These are phyloP conservation scores for Amanita exitialis DNA, from an alignment of 768 basidiomycete genomes.

Conservation along the genomic window DNA sequence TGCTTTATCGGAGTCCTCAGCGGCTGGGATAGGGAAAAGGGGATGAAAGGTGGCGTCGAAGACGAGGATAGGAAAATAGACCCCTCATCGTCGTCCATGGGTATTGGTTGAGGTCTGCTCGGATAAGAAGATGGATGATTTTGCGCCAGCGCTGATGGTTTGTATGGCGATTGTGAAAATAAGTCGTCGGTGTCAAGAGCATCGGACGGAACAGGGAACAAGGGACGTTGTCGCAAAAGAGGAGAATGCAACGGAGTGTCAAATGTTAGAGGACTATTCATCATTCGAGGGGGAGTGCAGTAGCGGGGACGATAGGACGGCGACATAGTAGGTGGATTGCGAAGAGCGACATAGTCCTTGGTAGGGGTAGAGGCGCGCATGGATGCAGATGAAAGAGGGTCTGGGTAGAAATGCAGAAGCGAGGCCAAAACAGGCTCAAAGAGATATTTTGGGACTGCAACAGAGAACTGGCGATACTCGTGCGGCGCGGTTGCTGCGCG, in stretches of 20 bases:
- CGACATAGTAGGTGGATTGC: constrained; percentile 21
- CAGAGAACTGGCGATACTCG: constrained; percentile 2
- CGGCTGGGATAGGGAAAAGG: constrained; percentile 34
- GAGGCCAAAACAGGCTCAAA: constrained; percentile 12
- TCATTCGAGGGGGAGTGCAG: constrained; percentile 24
- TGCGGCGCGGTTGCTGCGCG: neutral
- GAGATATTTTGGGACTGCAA: constrained; percentile 4
- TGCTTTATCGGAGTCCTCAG: constrained; percentile 56
- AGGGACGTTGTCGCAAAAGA: constrained; percentile 38
- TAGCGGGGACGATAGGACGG: constrained; percentile 25
- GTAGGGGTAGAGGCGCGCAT: constrained; percentile 38
- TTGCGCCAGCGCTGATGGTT: constrained; percentile 23
- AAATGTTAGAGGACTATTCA: constrained; percentile 23
- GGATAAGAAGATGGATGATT: neutral
- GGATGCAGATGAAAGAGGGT: constrained; percentile 15
- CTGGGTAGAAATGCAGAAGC: constrained; percentile 14
- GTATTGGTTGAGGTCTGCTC: constrained; percentile 19
- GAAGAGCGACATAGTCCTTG: constrained; percentile 24
- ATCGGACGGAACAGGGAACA: constrained; percentile 21
- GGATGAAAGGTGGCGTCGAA: constrained; percentile 28
- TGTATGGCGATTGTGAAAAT: constrained; percentile 45
- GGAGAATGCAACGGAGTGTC: constrained; percentile 57
- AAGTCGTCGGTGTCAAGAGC: constrained; percentile 35
- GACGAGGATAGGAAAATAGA: constrained; percentile 45
- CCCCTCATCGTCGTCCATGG: constrained; percentile 46